Evolutionary conservation across 208 protist genomes (phyloP), one percentile per base, ranked within the genome.

Genomic region (Naegleria fowleri): DNA sequence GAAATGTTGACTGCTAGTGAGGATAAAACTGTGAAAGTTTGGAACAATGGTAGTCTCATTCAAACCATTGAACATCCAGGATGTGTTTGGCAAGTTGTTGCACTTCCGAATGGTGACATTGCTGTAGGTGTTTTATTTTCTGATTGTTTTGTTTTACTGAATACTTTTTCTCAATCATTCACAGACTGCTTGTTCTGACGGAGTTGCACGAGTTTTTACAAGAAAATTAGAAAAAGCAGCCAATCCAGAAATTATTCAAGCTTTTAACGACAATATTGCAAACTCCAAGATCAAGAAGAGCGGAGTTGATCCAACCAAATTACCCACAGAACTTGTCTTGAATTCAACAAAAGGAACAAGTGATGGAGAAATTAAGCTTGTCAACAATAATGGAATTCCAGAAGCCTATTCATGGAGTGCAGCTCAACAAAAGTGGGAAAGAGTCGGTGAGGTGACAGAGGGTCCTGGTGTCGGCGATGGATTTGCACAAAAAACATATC

Each of bases 391-490:
- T 90, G 94, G 92, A 0, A 91, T 93, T 55, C 94, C 96, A 41
- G 95, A 97, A 91, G 90, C 97, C 38, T 96, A 97, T 88, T 89
- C 93, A 41, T 98, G 97, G 95, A 92, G 55, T 36, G 88, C 79
- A 92, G 92, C 93, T 33, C 55, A 91, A 11, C 59, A 92, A 0
- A 88, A 90, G 22, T 99, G 97, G 97, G 94, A 96, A 19, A 98
- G 98, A 91, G 92, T 98, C 40, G 98, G 98, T 75, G 95, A 97
- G 0, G 96, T 99, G 0, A 95, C 98, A 0, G 93, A 97, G 19
- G 95, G 95, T 25, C 92, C 94, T 7, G 92, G 94, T n/a, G 88
- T 92, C 16, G 48, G 91, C 39, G 76, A 86, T 36, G 94, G 94
- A 92, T 95, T 91, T 1, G 93, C 92, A 91, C 90, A 43, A 5